These are phyloP conservation scores for Capsella bursapastoris DNA, from an alignment of 345 rosid genomes.

Conservation along the genomic window DNA sequence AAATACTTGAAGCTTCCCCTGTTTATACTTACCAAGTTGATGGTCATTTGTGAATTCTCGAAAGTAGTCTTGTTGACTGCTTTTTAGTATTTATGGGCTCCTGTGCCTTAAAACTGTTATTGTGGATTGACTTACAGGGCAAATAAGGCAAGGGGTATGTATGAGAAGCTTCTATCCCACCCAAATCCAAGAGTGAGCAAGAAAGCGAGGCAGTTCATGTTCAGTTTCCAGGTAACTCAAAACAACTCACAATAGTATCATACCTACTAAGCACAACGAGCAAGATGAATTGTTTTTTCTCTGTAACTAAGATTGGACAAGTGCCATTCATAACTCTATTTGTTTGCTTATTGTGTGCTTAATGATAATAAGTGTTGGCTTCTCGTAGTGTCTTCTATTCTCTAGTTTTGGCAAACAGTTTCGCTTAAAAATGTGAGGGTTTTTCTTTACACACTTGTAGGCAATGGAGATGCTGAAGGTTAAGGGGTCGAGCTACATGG, in stretches of 20 bases:
- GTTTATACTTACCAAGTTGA: constrained; percentile 7
- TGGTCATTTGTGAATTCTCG: not conserved
- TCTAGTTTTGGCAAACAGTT: constrained; percentile 7
- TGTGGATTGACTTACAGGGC: constrained; percentile 51
- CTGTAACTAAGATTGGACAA: not conserved
- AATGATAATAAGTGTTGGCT: not conserved
- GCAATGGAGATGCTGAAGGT: constrained; percentile 92
- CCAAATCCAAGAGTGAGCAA: constrained; percentile 73
- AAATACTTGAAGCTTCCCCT: constrained; percentile 14
- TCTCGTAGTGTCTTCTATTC: not conserved
- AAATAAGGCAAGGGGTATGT: constrained; percentile 73
- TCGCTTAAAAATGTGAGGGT: constrained; percentile 5
- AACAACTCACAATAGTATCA: constrained; percentile 3
- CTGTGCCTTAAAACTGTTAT: not conserved
- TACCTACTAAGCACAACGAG: not conserved
- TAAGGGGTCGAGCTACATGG: constrained; percentile 47
- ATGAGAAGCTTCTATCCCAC: constrained; percentile 88
- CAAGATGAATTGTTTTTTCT: constrained; percentile 4
- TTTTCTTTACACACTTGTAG: constrained; percentile 38
- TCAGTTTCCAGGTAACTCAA: constrained; percentile 81
- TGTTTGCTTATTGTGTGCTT: not conserved
- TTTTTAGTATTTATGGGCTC: constrained; percentile 20
- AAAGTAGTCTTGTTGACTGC: constrained; percentile 16
- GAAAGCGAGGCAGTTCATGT: constrained; percentile 73
- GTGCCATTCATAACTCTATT: not conserved